Conservation (phyloP, 2,329 filamentous ascomycete genomes). For the Biscogniauxia sp. region DNA sequence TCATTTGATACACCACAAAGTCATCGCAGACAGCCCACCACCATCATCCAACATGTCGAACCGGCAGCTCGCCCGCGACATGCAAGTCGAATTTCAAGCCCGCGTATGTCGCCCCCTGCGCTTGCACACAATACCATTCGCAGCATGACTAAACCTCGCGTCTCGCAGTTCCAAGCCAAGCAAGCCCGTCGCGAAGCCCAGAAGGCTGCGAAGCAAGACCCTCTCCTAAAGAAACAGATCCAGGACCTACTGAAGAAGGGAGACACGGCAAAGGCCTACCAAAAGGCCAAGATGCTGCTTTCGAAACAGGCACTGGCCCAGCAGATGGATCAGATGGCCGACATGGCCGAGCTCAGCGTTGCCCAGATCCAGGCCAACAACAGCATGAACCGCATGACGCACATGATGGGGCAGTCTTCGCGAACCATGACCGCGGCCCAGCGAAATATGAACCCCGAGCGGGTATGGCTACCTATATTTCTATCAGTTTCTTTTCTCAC, state of each 20-base stretch:
- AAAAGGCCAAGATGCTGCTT: conserved; percentile 62
- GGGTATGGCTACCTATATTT: conserved; percentile 34
- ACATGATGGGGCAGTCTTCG: conserved; percentile 61
- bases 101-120: conserved; percentile 38
- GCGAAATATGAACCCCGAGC: conserved; percentile 58
- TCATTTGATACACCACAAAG: neutral
- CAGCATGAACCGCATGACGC: conserved; percentile 63
- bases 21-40: no score
- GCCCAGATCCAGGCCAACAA: conserved; percentile 65
- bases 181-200: conserved; percentile 60
- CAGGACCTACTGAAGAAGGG: conserved; percentile 61
- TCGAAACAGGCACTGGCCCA: conserved; percentile 60
- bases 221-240: conserved; percentile 61
- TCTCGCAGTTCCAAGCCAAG: conserved; percentile 55
- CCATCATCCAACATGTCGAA: conserved; percentile 49
- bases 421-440: conserved; percentile 58
- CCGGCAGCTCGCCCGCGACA: conserved; percentile 58
- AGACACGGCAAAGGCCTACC: conserved; percentile 61
- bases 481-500: neutral
- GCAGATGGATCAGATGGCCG: conserved; percentile 64
- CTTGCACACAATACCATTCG: neutral
- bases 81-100: conserved; percentile 62
- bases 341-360: conserved; percentile 60
- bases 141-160: conserved; percentile 5
- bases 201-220: conserved; percentile 60